phyloP scores from a whole-genome alignment of 2,329 filamentous ascomycete species.

The Epichloe amarillans region DNA sequence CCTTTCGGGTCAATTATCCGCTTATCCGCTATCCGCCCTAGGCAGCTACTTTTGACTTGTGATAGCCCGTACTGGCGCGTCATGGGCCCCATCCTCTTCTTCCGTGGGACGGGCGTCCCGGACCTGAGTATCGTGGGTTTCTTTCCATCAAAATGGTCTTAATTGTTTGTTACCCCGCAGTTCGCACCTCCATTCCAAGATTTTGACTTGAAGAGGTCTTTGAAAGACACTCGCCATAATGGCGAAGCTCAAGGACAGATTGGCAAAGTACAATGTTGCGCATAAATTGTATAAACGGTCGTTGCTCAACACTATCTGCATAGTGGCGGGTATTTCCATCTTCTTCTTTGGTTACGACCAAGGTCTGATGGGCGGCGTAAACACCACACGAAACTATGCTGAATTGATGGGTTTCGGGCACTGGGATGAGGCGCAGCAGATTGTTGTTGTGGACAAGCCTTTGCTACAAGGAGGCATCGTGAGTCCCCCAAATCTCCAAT shows the following conservation, averaged over 20 bases:
- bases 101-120: neutral
- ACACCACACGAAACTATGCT: conserved; percentile 27
- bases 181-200: too few relatives aligned
- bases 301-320: conserved; percentile 48
- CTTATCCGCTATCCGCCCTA: neutral
- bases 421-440: conserved; percentile 31
- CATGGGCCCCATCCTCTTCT: neutral
- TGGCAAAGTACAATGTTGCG: conserved; percentile 23
- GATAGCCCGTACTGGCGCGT: neutral
- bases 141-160: too few relatives aligned
- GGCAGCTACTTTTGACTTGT: neutral
- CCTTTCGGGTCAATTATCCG: neutral
- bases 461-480: conserved; percentile 38
- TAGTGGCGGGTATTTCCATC: conserved; percentile 43
- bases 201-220: too few relatives aligned
- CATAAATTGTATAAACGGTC: conserved; percentile 39
- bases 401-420: conserved; percentile 31
- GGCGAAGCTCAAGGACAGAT: neutral
- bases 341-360: conserved; percentile 35
- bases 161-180: neutral
- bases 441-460: conserved; percentile 43
- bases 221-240: neutral
- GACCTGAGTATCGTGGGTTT: too few relatives aligned
- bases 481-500: neutral
- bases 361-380: conserved; percentile 40